Conservation (phyloP, 139 green algal genomes). For the Coelastrella sp. region DNA sequence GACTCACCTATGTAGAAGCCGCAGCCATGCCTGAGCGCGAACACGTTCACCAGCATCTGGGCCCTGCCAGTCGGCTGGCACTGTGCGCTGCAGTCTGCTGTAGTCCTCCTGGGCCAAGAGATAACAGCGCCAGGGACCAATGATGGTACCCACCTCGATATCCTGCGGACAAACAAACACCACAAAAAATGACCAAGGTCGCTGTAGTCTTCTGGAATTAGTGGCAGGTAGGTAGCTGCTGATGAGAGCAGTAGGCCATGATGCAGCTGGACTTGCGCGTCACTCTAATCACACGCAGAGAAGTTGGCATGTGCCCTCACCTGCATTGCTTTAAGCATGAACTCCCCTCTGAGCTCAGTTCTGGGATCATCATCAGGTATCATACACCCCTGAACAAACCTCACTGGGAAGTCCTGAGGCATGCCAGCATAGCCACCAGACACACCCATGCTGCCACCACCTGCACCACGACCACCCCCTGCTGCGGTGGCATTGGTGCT, state of each 20-base stretch:
- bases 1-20: conserved; percentile 41
- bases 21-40: conserved; percentile 9
- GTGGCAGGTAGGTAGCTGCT: too few relatives aligned
- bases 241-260: too few relatives aligned
- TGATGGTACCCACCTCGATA: conserved; percentile 10
- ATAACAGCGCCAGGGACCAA: conserved; percentile 39
- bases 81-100: not conserved
- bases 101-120: conserved; percentile 25
- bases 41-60: not conserved
- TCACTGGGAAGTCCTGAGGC: conserved; percentile 39
- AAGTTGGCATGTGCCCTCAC: not conserved
- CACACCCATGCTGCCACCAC: not conserved
- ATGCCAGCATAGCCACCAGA: conserved; percentile 24
- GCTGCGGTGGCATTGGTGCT: not conserved
- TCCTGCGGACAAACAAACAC: not conserved
- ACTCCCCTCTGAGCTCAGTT: not conserved
- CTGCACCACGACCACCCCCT: not conserved
- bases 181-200: not conserved
- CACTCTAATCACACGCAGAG: too few relatives aligned
- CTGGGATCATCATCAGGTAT: conserved; percentile 21
- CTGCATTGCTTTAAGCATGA: conserved; percentile 30
- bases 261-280: too few relatives aligned
- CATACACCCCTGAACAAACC: conserved; percentile 32
- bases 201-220: too few relatives aligned
- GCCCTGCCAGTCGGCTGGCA: conserved; percentile 22